Evolutionary conservation across 768 basidiomycete genomes (phyloP).

Genomic region (Paxillus involutus): DNA sequence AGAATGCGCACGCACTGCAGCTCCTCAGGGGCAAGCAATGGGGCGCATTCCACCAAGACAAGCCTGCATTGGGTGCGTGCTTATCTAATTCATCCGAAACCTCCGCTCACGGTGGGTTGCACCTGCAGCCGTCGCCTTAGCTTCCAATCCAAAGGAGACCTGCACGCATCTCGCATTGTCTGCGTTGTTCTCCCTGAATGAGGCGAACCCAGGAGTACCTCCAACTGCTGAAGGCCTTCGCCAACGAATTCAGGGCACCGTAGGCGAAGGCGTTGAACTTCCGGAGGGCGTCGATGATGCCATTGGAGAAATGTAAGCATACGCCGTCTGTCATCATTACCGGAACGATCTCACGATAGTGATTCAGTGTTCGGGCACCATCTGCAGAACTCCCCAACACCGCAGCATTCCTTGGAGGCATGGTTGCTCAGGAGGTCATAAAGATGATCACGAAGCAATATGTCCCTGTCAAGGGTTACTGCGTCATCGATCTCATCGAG

Average conservation of each 20-base stretch:
- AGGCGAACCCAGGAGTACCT: conserved; percentile 27
- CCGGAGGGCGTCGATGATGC: conserved; percentile 58
- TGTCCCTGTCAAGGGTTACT: conserved; percentile 83
- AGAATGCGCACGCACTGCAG: conserved; percentile 74
- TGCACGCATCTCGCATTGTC: conserved; percentile 75
- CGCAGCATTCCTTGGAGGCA: conserved; percentile 89
- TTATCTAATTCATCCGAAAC: not conserved
- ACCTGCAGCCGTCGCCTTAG: conserved; percentile 40
- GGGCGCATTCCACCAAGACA: conserved; percentile 54
- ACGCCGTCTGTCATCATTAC: conserved; percentile 12
- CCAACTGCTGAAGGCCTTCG: conserved; percentile 55
- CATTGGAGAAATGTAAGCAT: conserved; percentile 75
- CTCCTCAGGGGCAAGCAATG: conserved; percentile 63
- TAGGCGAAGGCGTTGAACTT: conserved; percentile 50
- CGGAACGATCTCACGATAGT: not conserved
- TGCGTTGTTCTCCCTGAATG: conserved; percentile 44
- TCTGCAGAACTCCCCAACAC: conserved; percentile 89
- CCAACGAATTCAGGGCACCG: conserved; percentile 46
- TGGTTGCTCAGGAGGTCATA: conserved; percentile 95
- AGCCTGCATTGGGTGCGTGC: conserved; percentile 46
- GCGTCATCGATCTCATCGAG: conserved; percentile 81
- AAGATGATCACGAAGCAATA: conserved; percentile 98
- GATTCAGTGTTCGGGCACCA: conserved; percentile 67
- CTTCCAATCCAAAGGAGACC: conserved; percentile 50
- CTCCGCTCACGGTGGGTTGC: conserved; percentile 1